phyloP scores from a whole-genome alignment of 2,329 filamentous ascomycete genomes.

The Lachnellula arida region DNA sequence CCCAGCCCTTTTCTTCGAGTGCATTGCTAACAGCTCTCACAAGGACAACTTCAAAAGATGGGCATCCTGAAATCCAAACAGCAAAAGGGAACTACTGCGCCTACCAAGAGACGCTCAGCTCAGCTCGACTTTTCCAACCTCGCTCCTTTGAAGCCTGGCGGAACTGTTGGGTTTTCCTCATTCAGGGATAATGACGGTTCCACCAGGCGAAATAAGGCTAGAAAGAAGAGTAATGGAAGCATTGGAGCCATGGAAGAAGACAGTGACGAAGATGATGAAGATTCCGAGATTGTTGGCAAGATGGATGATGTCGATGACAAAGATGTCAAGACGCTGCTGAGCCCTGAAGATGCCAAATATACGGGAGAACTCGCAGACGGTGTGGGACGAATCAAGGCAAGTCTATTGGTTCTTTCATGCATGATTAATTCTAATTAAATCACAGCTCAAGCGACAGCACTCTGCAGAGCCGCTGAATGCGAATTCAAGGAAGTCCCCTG shows the following conservation, averaged over 20 bases:
- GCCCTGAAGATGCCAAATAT: conserved; percentile 66
- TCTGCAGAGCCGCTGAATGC: conserved; percentile 62
- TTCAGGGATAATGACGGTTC: conserved; percentile 70
- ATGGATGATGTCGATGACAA: conserved; percentile 62
- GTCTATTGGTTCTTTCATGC: conserved; percentile 22
- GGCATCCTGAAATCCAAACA: conserved; percentile 74
- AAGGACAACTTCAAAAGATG: conserved; percentile 95
- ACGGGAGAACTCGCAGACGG: conserved; percentile 74
- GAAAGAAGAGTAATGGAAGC: conserved; percentile 60
- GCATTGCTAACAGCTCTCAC: conserved; percentile 12
- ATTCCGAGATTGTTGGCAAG: conserved; percentile 59
- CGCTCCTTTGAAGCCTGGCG: conserved; percentile 77
- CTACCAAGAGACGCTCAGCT: conserved; percentile 72
- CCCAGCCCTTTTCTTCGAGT: neutral
- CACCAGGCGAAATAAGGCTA: conserved; percentile 52
- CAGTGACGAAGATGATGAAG: conserved; percentile 71
- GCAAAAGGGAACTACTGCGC: conserved; percentile 54
- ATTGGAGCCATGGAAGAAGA: conserved; percentile 60
- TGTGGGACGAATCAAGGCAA: conserved; percentile 75
- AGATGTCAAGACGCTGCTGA: conserved; percentile 54
- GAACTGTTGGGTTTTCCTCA: conserved; percentile 82
- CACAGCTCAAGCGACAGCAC: conserved; percentile 74
- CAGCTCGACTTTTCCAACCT: conserved; percentile 83
- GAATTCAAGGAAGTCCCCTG: conserved; percentile 41
- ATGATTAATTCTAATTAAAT: conserved; percentile 25